Evolutionary conservation across 345 rosid species (phyloP), one percentile per base, ranked within the genome.

Genomic region (Eucalyptus shirleyi): DNA sequence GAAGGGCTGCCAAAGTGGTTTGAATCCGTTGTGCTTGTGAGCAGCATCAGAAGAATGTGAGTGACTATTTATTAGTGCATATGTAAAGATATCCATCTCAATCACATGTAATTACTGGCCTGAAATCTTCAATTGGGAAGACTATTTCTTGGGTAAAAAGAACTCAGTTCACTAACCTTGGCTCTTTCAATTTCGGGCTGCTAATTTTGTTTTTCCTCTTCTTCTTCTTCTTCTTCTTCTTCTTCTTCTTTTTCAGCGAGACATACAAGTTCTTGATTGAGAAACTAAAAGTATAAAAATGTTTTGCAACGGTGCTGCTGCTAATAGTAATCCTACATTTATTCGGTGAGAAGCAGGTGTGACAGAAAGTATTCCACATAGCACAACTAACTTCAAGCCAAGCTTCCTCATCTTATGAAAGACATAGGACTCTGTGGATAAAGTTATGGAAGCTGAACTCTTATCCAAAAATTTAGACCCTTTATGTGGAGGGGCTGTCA

Each of bases 1-100:
- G 91, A 65, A 30, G 90, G 92, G 12, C 50, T 91, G 91, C 92
- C 93, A 14, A 81, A 87, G 30, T 90, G 87, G 89, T 94, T 92
- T 49, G 80, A 87, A 8, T 30, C 91, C 4, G 42, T 60, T 83
- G 91, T 89, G 90, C 90, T 87, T 67, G 86, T 45, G 0, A 90
- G 91, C 65, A 89, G 91, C 89, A 89, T 89, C 30, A 86, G 86
- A 40, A 86, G 88, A 88, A 88, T 90, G 23, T 69, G 81, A 69
- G 81, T 34, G 81, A 18, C 44, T 17, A 69, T 69, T 34, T 32
- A 69, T 34, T 69, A 69, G 81, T 69, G 81, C 42, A 69, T 32
- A 69, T 32, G 42, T 32, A 17, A 32, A 19, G 81, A 69, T 19
- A 34, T 69, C 42, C 81, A 32, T 69, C 81, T 69, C 42, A 32